These are phyloP conservation scores for Stephanodiscus triporus DNA, from an alignment of 108 stramenopile genomes.

Conservation along the genomic window DNA sequence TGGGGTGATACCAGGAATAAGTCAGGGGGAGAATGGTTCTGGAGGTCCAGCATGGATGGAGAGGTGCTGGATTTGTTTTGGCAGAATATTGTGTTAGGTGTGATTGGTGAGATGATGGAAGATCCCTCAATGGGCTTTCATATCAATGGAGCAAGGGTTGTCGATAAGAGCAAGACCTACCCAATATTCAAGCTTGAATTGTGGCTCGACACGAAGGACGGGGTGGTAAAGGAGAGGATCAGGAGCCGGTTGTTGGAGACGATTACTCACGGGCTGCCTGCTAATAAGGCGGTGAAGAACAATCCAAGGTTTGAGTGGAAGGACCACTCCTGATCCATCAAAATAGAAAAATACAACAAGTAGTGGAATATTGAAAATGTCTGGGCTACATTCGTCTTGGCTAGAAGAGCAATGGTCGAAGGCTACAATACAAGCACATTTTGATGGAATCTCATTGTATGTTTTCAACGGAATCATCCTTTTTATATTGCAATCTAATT, in stretches of 20 bases:
- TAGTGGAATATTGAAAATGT: not conserved
- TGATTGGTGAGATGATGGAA: conserved; percentile 91
- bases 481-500: not conserved
- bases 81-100: conserved; percentile 87
- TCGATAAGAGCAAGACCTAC: conserved; percentile 84
- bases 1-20: conserved; percentile 93
- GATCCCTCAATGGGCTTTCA: conserved; percentile 58
- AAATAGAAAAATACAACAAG: not conserved
- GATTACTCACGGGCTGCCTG: conserved; percentile 69
- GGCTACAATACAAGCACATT: not conserved
- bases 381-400: not conserved
- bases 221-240: conserved; percentile 60
- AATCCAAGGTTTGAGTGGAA: conserved; percentile 90
- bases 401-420: not conserved
- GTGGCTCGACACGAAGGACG: conserved; percentile 85
- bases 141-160: conserved; percentile 91
- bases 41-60: conserved; percentile 73
- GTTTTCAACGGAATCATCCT: not conserved
- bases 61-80: conserved; percentile 87
- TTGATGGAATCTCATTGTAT: not conserved
- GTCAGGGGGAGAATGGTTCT: conserved; percentile 90
- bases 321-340: conserved; percentile 59
- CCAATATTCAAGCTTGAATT: conserved; percentile 85
- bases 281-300: conserved; percentile 47
- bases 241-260: conserved; percentile 57